Evolutionary conservation across 306 rosid species (phyloP).

Genomic region (Casuarina cunninghamiana): DNA sequence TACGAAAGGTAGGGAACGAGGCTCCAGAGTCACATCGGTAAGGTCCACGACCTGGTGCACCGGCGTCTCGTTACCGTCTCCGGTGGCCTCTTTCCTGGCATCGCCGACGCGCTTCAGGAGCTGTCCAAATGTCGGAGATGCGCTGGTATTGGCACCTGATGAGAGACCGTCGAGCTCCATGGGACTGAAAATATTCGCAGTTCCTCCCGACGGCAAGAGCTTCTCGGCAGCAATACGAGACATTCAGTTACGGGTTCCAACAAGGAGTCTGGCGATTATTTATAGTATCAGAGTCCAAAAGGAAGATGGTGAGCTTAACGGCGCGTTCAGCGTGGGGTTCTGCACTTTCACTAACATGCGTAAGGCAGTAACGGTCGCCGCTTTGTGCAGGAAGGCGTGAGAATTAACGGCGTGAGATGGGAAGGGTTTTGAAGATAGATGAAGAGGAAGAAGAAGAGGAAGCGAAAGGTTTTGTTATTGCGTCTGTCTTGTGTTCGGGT

Average conservation of each 20-base stretch:
- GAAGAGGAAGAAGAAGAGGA: not conserved
- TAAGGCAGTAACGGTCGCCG: too few species aligned
- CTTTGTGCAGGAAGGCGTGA: not conserved
- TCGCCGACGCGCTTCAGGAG: conserved; percentile 82
- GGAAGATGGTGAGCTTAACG: conserved; percentile 3
- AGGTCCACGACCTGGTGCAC: conserved; percentile 59
- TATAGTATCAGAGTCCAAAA: not conserved
- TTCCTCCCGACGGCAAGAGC: conserved; percentile 29
- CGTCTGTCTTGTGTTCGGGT: not conserved
- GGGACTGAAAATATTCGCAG: conserved; percentile 25
- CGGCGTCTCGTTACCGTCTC: conserved; percentile 77
- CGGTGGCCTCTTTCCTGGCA: conserved; percentile 52
- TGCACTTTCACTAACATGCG: not conserved
- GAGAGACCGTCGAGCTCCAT: conserved; percentile 42
- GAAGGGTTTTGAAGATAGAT: not conserved
- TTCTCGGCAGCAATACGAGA: conserved; percentile 57
- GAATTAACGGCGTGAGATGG: not conserved
- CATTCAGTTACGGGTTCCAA: conserved; percentile 11
- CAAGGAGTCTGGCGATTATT: not conserved
- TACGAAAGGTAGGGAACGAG: conserved; percentile 66
- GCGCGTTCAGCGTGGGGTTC: not conserved
- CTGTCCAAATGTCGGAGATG: conserved; percentile 66
- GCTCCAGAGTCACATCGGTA: conserved; percentile 29
- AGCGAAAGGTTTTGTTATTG: not conserved
- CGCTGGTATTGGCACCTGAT: conserved; percentile 23